Evolutionary conservation across 2,329 filamentous ascomycete genomes (phyloP), one percentile per base, ranked within the genome.

Genomic region (Aphanoascus verrucosus): DNA sequence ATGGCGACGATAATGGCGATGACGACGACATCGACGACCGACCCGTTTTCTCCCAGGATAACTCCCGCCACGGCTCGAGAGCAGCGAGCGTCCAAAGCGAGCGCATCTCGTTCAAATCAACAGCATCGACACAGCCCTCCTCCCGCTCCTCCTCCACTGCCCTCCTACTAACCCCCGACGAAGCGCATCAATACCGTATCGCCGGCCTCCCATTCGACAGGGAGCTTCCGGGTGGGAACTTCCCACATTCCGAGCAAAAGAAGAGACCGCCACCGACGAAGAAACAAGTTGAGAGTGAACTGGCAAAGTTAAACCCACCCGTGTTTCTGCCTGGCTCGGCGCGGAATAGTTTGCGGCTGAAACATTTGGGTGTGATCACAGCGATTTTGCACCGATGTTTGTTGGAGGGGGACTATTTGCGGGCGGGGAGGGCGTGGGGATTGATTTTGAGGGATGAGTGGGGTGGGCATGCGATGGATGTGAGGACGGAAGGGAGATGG

Each of bases 371-470:
- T 53, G 79, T 83, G 9, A 70, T 95, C 54, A 82, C 82, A 1
- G 76, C 83, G 2, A 74, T 90, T 15, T 70, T 93, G 60, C 84
- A 93, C 66, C 79, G 79, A 35, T 87, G 84, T 62, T 75, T 96
- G 40, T 76, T 84, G 28, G 74, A 81, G 56, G 80, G 82, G 32
- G 85, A 94, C 62, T 83, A 88, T 55, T 59, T 74, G 1, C 82
- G 85, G 40, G 89, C 90, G 0, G 80, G 80, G 48, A 77, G 86
- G 56, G 85, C 86, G 0, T 91, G 88, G 76, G 84, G 81, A 1
- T 70, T 94, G 59, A 75, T 95, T 32, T 66, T 89, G 45, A 79
- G 84, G 47, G 77, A 81, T 45, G 78, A 77, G 48, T 72, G 83
- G 20, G 64, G 70, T 54, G 81, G 81, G 2, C 67, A 69, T 46